These are phyloP conservation scores for Cylindrodendrum hubeiense DNA, from an alignment of 2,329 filamentous ascomycete species.

Conservation along the genomic window DNA sequence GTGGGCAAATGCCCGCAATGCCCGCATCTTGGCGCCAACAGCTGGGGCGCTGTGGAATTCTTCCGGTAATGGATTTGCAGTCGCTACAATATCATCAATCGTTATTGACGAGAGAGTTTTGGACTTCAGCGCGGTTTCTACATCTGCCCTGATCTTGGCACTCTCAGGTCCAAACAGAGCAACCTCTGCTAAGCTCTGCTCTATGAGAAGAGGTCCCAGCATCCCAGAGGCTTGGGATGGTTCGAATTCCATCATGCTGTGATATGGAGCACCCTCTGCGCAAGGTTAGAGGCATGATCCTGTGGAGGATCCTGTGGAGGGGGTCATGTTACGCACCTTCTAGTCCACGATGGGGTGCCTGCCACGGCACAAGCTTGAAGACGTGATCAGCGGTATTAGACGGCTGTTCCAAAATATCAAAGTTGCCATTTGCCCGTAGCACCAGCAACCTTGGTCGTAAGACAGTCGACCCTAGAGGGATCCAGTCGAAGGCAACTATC, in stretches of 20 bases:
- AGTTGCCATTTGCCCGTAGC: conserved; percentile 69
- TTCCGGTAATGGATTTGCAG: conserved; percentile 52
- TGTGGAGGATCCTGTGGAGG: too few relatives aligned
- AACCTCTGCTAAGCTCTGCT: conserved; percentile 65
- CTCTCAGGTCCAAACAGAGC: conserved; percentile 69
- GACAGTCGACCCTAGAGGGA: conserved; percentile 68
- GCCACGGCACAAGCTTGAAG: conserved; percentile 72
- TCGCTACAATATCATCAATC: conserved; percentile 54
- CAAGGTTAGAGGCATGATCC: conserved; percentile 29
- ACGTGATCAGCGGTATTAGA: conserved; percentile 69
- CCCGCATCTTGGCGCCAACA: conserved; percentile 63
- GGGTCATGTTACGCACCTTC: conserved; percentile 56
- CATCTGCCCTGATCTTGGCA: conserved; percentile 55
- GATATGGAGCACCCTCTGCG: conserved; percentile 64
- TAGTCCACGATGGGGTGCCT: conserved; percentile 68
- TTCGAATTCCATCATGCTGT: conserved; percentile 70
- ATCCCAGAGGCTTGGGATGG: conserved; percentile 64
- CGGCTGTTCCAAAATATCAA: conserved; percentile 73
- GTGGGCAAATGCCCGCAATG: conserved; percentile 56
- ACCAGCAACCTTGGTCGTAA: conserved; percentile 70
- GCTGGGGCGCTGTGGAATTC: conserved; percentile 57
- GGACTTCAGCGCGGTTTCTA: conserved; percentile 55
- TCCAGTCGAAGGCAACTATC: conserved; percentile 77
- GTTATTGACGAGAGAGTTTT: conserved; percentile 48
- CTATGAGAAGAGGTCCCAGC: conserved; percentile 66